Base-by-base conservation (phyloP, 2,329 filamentous ascomycete genomes). In the Shiraia bambusicola region DNA sequence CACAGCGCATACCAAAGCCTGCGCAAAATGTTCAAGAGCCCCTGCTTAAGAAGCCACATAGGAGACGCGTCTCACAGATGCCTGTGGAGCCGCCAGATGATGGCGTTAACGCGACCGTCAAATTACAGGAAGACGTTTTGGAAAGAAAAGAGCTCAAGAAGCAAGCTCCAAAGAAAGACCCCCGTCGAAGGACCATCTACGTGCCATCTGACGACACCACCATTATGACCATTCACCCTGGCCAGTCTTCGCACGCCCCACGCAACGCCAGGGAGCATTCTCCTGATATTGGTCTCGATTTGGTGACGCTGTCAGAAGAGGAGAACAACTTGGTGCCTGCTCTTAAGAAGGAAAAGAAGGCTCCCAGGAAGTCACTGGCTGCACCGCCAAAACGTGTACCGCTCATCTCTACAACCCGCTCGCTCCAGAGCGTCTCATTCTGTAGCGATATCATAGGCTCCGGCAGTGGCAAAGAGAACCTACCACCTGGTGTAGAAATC, bases 401-500 rank as follows among this genome's bases (percentile, higher is more conserved):
- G 3, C 60, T 83, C 36, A 73, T 74, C 26, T 69, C 72, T 28
- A 70, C 64, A 10, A 45, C 57, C 5, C 59, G 58, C 16, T 58
- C 57, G 17, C 45, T 65, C 6, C 76, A 78, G 49, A 71, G 71
- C 33, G 56, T 62, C 6, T 65, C 66, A 4, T 63, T 68, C 28
- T 59, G 63, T 13, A 55, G 67, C 30, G 76, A 82, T 52, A 58
- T 76, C n/a, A 55, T 69, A 44, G 80, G 79, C 16, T 72, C 72
- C 34, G 77, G 78, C 25, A 74, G 73, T 4, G 81, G 81, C 5
- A 85, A 85, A 53, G 81, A 84, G 59, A 85, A 84, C 48, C 56
- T 82, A 4, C 80, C 80, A 11, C 81, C 80, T 1, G 74, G 74
- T n/a, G 50, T 58, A 39, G 55, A 59, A 11, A 50, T 60, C 4